phyloP scores from a whole-genome alignment of 495 filamentous ascomycete species.

The Penicillium roqueforti region DNA sequence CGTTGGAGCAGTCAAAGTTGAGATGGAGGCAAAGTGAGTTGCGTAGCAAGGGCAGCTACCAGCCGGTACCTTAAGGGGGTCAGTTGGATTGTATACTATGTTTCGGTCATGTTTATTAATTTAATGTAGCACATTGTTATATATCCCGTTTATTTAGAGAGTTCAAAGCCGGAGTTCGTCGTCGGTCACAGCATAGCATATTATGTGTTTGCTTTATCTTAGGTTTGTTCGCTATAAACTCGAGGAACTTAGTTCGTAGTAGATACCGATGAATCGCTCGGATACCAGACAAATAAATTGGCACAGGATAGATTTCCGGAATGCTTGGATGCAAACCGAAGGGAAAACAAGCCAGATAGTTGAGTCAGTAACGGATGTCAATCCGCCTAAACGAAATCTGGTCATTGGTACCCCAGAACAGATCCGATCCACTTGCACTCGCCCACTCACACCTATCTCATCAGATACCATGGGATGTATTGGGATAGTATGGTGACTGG shows the following conservation, averaged over 20 bases:
- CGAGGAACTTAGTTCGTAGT: no score
- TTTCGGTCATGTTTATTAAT: background rate
- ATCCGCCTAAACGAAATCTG: background rate
- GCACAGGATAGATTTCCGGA: background rate
- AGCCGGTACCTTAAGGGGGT: slow-evolving; percentile 10
- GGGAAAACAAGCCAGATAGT: background rate
- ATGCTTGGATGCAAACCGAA: background rate
- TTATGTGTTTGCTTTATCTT: no score
- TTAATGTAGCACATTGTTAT: background rate
- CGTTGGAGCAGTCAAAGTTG: slow-evolving; percentile 6
- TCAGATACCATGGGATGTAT: background rate
- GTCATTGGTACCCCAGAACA: background rate
- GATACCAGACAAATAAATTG: no score
- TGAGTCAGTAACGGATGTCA: background rate
- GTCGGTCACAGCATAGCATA: no score
- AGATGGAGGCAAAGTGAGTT: slow-evolving; percentile 17
- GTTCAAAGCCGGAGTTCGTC: no score
- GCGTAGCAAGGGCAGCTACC: slow-evolving; percentile 11
- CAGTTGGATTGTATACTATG: background rate
- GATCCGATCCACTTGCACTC: background rate
- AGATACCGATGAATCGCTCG: no score
- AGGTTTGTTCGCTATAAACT: no score
- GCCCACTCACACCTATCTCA: no score
- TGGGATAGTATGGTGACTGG: background rate
- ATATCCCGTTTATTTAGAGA: background rate